Evolutionary conservation across 306 rosid species (phyloP), one percentile per base, ranked within the genome.

Genomic region (Acmispon strigosus): DNA sequence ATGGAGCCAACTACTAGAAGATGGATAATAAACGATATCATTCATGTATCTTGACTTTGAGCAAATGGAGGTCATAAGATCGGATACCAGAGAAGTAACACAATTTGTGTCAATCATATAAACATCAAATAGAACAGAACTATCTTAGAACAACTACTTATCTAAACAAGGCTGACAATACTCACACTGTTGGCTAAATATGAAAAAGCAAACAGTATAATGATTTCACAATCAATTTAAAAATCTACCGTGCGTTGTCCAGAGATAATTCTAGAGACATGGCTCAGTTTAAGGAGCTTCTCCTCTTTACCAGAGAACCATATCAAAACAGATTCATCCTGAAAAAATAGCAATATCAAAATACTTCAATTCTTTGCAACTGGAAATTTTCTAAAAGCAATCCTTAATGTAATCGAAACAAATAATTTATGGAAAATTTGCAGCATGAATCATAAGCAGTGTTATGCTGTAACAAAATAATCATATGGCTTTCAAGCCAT

Each of bases 241-340:
- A 72, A 78, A 78, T 91, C 82, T 85, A 94, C 99, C 42, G 99
- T 94, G 77, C 99, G 97, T 53, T 94, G 99, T 77, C 99, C 99
- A 43, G 99, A 91, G 57, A 91, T 94, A 70, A 94, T 94, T 86
- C 95, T 89, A 55, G 99, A 89, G 49, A 94, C 99, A 8, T 89
- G 92, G 69, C 91, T 91, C 62, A 94, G 88, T 77, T 89, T 91
- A 59, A 94, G 97, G 70, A 82, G 96, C 76, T 94, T 91, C 88
- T 94, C 97, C 84, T 94, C 99, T 80, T 86, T 91, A 77, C 96
- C 99, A 3, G 99, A 94, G 85, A 91, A 83, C 99, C 99, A 94
- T 78, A 94, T 91, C 84, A 94, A 87, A 88, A 87, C 79, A 62
- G 97, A 84, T 81, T 94, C 99, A 44, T 94, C 99, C 99, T 94